Conservation (phyloP, 1,284 basidiomycete genomes). For the Anthracocystis panici-leucophaei region DNA sequence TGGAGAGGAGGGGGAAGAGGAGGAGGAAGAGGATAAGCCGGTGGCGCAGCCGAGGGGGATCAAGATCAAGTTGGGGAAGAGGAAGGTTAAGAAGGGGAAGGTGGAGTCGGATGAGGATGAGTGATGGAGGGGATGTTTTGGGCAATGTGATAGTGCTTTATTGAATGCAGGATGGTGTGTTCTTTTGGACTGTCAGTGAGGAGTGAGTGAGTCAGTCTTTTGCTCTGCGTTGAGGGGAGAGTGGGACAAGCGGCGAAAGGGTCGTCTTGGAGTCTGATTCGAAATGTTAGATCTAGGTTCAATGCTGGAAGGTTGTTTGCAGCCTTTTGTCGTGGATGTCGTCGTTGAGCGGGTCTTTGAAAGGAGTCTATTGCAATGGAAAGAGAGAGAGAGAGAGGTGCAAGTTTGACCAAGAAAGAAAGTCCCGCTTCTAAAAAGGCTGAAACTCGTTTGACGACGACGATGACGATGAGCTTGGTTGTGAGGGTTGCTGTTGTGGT, state of each 20-base stretch:
- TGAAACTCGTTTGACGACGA: conserved; percentile 19
- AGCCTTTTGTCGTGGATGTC: neutral
- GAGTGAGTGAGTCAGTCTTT: neutral
- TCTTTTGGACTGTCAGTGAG: too few relatives aligned
- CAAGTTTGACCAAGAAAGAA: too few relatives aligned
- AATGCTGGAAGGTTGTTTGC: too few relatives aligned
- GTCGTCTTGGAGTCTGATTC: too few relatives aligned
- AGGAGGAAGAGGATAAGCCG: conserved; percentile 43
- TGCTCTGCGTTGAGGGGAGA: too few relatives aligned
- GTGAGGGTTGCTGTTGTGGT: neutral
- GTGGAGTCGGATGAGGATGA: conserved; percentile 37
- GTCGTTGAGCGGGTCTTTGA: neutral
- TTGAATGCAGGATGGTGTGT: neutral
- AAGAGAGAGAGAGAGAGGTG: neutral
- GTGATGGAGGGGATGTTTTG: conserved; percentile 9
- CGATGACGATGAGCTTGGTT: conserved; percentile 1
- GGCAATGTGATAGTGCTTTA: neutral
- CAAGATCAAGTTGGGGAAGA: conserved; percentile 53
- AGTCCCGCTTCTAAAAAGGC: conserved; percentile 14
- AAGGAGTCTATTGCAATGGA: neutral
- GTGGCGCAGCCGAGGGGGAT: conserved; percentile 34
- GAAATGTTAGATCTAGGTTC: too few relatives aligned
- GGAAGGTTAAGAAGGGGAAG: conserved; percentile 29
- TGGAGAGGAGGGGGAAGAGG: conserved; percentile 25
- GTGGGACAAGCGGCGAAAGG: too few relatives aligned